Evolutionary conservation across 2,329 filamentous ascomycete species (phyloP), one percentile per base, ranked within the genome.

Genomic region (Exserohilum rostratum): DNA sequence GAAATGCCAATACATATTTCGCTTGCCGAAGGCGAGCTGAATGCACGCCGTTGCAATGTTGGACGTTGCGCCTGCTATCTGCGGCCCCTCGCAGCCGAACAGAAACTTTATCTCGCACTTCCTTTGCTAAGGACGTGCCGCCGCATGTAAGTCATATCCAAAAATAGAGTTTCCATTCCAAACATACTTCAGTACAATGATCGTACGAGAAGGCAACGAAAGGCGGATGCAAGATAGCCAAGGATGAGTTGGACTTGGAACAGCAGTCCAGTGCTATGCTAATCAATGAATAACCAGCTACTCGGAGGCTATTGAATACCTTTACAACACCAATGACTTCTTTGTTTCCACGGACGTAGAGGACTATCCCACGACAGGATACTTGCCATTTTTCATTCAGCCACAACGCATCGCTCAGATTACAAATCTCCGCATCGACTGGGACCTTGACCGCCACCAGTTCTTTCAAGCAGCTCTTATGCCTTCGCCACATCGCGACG

Each of bases 281-380:
- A 43, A 59, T 33, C 2, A 27, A 30, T 13, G 11, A 13, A 15
- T 11, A 2, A 6, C 6, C 29, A 68, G 65, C n/a, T 68, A 69
- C 42, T 64, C 63, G 12, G 66, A 69, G 55, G 58, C 61, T 3
- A 55, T 67, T 10, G 58, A 64, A 6, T 61, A 55, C 39, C 57
- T 68, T 12, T 68, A 68, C 39, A 58, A 46, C n/a, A 29, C 44
- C 34, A 66, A 65, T 35, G 33, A 31, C 2, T 64, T 69, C 49
- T 60, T 54, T 6, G 30, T 69, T 6, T 53, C 57, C 7, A 65
- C 58, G 1, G 45, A 53, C 15, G 22, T 42, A 9, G 55, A 63
- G 22, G 50, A 66, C 15, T 38, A 53, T 7, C 50, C 60, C 9
- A 62, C 60, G 9, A 18, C 61, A 5, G 45, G 64, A 5, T 56